Conservation (phyloP, 2,329 filamentous ascomycete genomes). For the Ascochyta viciae-villosae region DNA sequence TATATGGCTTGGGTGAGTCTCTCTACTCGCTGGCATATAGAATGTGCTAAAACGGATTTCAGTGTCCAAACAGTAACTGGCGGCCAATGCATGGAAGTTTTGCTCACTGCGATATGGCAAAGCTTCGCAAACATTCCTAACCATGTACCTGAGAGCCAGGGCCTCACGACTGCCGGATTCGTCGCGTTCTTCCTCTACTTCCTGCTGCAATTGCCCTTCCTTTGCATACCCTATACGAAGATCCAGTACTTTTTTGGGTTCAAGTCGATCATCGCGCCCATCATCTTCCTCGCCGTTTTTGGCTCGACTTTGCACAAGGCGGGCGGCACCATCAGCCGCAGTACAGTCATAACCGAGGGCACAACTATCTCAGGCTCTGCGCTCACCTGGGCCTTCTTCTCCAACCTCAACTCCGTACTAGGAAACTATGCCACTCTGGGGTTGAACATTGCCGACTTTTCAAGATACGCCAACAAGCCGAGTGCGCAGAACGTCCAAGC, state of each 20-base stretch:
- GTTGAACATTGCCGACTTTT: conserved; percentile 51
- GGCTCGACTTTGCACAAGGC: conserved; percentile 29
- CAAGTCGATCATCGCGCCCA: conserved; percentile 36
- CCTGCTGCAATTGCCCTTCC: conserved; percentile 33
- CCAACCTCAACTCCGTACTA: conserved; percentile 33
- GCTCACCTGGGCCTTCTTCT: conserved; percentile 34
- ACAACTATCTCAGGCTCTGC: conserved; percentile 31
- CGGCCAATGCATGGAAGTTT: conserved; percentile 33
- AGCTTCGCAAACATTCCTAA: conserved; percentile 33
- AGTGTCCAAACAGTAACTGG: conserved; percentile 35
- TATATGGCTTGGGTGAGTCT: conserved; percentile 44
- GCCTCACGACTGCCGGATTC: conserved; percentile 28
- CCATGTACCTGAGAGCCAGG: conserved; percentile 26
- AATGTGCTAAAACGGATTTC: conserved; percentile 9
- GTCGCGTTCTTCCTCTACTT: conserved; percentile 37
- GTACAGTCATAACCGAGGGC: conserved; percentile 40
- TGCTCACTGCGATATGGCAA: conserved; percentile 37
- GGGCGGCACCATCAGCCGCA: conserved; percentile 38
- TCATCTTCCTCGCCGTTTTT: conserved; percentile 37
- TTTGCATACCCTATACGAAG: conserved; percentile 36
- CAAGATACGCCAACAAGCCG: conserved; percentile 47
- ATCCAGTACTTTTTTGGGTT: conserved; percentile 37
- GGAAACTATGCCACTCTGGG: conserved; percentile 39
- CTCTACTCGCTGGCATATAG: no score
- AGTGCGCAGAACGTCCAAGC: conserved; percentile 47